Conservation (phyloP, 345 rosid species). For the Erodium maritimum region DNA sequence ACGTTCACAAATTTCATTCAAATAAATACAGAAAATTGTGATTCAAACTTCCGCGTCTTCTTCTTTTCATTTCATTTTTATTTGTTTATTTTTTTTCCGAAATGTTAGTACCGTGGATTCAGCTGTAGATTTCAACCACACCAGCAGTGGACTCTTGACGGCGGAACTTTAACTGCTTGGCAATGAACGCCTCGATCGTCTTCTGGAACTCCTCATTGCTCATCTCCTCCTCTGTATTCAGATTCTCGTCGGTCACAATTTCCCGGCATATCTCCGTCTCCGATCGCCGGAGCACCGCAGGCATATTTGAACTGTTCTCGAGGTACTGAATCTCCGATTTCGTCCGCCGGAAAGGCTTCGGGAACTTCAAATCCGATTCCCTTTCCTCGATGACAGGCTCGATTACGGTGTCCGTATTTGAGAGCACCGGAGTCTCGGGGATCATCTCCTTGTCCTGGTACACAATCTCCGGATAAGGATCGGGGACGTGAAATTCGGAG, state of each 20-base stretch:
- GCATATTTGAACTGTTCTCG: too few relatives aligned
- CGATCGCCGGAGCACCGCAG: conserved; percentile 19
- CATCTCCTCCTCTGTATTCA: conserved; percentile 23
- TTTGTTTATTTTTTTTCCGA: neutral
- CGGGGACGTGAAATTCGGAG: conserved; percentile 18
- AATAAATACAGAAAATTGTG: too few relatives aligned
- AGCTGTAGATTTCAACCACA: conserved; percentile 21
- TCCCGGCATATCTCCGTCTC: conserved; percentile 30
- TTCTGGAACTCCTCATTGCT: conserved; percentile 71
- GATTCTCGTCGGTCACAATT: too few relatives aligned
- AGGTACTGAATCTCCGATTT: neutral
- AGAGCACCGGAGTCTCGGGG: conserved; percentile 10
- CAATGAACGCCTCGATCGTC: conserved; percentile 62
- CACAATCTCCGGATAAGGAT: conserved; percentile 10
- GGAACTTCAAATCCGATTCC: conserved; percentile 7
- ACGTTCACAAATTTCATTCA: too few relatives aligned
- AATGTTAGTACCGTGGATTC: neutral
- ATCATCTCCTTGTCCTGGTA: conserved; percentile 47
- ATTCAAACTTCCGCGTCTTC: too few relatives aligned
- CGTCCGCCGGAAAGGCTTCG: conserved; percentile 15
- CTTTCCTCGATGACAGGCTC: conserved; percentile 25
- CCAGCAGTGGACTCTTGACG: conserved; percentile 44
- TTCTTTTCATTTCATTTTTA: too few relatives aligned
- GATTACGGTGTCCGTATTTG: too few relatives aligned
- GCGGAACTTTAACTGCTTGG: conserved; percentile 52